Percentiles rank a stretch among this genome's conserved stretches.
These are phyloP conservation scores for Ophiostoma triangulosporum DNA, from an alignment of 2,329 filamentous ascomycete species.

Conservation along the genomic window DNA sequence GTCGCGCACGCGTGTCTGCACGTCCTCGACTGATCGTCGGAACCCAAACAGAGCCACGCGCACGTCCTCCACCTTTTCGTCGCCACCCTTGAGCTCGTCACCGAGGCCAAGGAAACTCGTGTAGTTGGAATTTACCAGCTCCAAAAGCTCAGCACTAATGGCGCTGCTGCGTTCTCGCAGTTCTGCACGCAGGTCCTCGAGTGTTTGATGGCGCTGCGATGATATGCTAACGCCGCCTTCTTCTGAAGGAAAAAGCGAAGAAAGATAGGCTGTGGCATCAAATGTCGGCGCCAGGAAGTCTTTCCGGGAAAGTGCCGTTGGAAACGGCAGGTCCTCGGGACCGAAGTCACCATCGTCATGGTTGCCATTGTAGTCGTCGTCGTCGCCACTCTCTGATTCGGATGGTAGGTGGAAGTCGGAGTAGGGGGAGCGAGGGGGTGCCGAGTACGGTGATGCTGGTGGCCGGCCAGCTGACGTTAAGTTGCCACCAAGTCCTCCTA, in stretches of 20 bases:
- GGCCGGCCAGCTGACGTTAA: constrained; percentile 2
- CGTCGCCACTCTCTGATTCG: constrained; percentile 20
- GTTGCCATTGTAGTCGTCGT: constrained; percentile 7
- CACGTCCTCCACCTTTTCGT: constrained; percentile 83
- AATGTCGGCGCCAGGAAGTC: constrained; percentile 74
- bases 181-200: constrained; percentile 82
- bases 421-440: constrained; percentile 19
- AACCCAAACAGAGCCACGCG: constrained; percentile 79
- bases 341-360: constrained; percentile 44
- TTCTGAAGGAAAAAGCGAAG: constrained; percentile 20
- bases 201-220: constrained; percentile 80
- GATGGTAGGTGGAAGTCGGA: constrained; percentile 30
- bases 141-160: constrained; percentile 75
- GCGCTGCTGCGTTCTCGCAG: constrained; percentile 66
- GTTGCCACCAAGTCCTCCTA: background rate
- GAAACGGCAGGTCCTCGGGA: constrained; percentile 58
- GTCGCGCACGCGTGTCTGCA: constrained; percentile 51
- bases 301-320: constrained; percentile 63
- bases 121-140: constrained; percentile 93
- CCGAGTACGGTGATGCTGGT: constrained; percentile 17
- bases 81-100: constrained; percentile 67
- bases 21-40: constrained; percentile 62
- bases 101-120: constrained; percentile 80
- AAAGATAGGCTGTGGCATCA: constrained; percentile 69
- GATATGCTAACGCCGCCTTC: constrained; percentile 24